Evolutionary conservation across 306 rosid species (phyloP).

Genomic region (Cucurbita maxima): DNA sequence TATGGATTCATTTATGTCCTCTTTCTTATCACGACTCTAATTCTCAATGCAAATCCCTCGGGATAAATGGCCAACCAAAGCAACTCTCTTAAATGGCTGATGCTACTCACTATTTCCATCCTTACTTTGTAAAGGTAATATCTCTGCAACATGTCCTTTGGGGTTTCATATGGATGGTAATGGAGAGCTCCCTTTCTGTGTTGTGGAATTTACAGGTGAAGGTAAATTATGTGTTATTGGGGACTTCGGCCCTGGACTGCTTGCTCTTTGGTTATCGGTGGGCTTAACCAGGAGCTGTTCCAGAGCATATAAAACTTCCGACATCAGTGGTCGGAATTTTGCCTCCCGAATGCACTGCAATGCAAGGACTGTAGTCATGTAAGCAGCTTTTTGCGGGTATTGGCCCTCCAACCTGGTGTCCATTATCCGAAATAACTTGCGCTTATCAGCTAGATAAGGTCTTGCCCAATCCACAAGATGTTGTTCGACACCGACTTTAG

Average conservation of each 20-base stretch:
- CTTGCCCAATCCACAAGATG: slow-evolving; percentile 68
- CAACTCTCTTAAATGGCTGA: not conserved
- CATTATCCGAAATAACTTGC: slow-evolving; percentile 58
- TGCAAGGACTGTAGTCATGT: slow-evolving; percentile 48
- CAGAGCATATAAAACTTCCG: slow-evolving; percentile 41
- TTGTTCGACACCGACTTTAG: slow-evolving; percentile 42
- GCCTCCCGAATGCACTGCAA: slow-evolving; percentile 51
- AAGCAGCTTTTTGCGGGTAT: slow-evolving; percentile 64
- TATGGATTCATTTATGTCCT: too few relatives aligned
- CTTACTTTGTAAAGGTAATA: not conserved
- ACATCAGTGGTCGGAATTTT: slow-evolving; percentile 58
- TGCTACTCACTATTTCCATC: not conserved
- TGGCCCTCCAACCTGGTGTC: slow-evolving; percentile 64
- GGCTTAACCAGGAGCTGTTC: slow-evolving; percentile 18
- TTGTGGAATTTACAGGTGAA: slow-evolving; percentile 9
- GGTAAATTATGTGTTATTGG: slow-evolving; percentile 16
- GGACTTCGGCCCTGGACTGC: slow-evolving; percentile 14
- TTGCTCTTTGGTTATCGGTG: not conserved
- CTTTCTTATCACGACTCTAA: not conserved
- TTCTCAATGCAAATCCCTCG: not conserved
- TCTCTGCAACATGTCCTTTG: not conserved
- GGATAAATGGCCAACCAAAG: not conserved
- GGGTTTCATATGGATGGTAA: slow-evolving; percentile 4
- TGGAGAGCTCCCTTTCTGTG: slow-evolving; percentile 11
- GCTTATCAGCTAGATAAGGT: slow-evolving; percentile 45